phyloP scores from a whole-genome alignment of 2,329 filamentous ascomycete species.

The Calonectria ilicicola region DNA sequence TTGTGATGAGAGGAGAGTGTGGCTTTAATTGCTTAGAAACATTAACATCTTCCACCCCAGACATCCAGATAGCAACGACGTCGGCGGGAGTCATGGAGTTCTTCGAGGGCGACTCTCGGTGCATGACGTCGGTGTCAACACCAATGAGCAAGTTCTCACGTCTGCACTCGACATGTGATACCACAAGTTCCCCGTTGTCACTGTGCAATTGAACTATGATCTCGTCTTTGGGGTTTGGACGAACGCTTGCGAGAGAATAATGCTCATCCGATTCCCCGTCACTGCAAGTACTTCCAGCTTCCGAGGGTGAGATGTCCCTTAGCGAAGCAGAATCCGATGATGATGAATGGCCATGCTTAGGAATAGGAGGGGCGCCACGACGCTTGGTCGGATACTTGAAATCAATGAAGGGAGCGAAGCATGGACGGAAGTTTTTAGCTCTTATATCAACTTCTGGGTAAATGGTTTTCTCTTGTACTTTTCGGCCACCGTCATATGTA shows the following conservation, averaged over 20 bases:
- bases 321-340: background rate
- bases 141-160: background rate
- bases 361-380: slow-evolving; percentile 2
- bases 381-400: slow-evolving; percentile 33
- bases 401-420: slow-evolving; percentile 30
- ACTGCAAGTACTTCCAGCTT: background rate
- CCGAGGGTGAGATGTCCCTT: background rate
- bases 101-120: background rate
- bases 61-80: slow-evolving; percentile 6
- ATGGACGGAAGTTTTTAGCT: background rate
- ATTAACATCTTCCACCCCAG: background rate
- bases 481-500: slow-evolving; percentile 9
- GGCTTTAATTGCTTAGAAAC: background rate
- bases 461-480: slow-evolving; percentile 18
- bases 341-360: background rate
- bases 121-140: background rate
- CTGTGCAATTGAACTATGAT: background rate
- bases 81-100: background rate
- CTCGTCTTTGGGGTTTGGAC: background rate
- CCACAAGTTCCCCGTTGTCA: background rate
- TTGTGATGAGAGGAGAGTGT: background rate
- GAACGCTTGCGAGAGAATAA: background rate
- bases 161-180: background rate
- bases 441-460: slow-evolving; percentile 4
- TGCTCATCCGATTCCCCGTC: background rate